Evolutionary conservation across 805 yeast genomes (phyloP), one percentile per base, ranked within the genome.

Genomic region (Nakazawaea peltata): DNA sequence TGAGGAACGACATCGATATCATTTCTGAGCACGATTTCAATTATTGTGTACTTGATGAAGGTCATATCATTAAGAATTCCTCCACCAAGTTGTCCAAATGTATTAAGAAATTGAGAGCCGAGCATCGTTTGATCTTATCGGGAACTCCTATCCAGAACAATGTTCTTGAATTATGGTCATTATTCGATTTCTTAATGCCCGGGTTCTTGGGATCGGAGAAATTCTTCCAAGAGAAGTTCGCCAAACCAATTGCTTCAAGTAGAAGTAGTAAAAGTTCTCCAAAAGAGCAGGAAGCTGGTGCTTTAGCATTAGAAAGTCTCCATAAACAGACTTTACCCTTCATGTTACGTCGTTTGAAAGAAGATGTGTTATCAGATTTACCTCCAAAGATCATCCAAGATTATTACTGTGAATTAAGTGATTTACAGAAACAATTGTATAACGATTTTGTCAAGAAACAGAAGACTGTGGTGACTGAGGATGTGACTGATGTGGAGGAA

Each of bases 371-470:
- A 36, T 81, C 94, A 1, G 99, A 92, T 55, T 67, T 92, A 46
- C 99, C 99, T 8, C 99, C 99, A 26, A 92, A 92, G 59, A 92
- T 94, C 47, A 92, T 92, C 46, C 99, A 92, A 56, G 99, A 92
- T 62, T 90, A 92, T 57, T 92, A 92, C 56, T 92, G 98, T 63
- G 97, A 92, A 46, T 67, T 94, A 43, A 85, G 95, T 47, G 95
- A 86, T 43, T 63, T 87, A 39, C 99, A 92, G 55, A 81, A 80
- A 50, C 81, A 79, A 47, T 65, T 92, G 31, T 94, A 92, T 62
- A 81, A 77, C 41, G 94, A 86, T 55, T 92, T 92, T 60, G 87
- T 92, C 8, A 76, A 71, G 48, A 84, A 83, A 51, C 97, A 92
- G 50, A 85, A 84, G 55, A 59, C 69, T 4, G 63, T 72, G 1